Evolutionary conservation across 495 filamentous ascomycete species (phyloP).

Genomic region (Aspergillus haitiensis): DNA sequence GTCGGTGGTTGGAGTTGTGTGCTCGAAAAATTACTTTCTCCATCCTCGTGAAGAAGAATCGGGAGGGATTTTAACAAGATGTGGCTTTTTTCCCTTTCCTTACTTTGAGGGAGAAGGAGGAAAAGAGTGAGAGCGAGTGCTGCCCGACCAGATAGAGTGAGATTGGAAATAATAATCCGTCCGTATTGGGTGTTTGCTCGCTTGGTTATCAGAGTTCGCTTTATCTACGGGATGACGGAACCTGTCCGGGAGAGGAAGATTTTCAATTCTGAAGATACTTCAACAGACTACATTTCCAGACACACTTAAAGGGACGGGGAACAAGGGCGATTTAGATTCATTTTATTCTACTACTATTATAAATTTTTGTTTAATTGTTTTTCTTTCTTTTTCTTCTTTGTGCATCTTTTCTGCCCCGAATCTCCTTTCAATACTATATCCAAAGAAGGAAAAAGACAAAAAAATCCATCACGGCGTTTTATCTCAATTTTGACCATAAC

Average conservation of each 20-base stretch:
- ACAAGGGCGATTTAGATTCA: neutral
- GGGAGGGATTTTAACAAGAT: neutral
- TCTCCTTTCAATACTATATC: too few species aligned
- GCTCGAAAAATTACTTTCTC: constrained; percentile 3
- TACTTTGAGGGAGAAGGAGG: neutral
- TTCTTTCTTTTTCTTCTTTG: neutral
- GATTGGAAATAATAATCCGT: neutral
- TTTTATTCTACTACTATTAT: neutral
- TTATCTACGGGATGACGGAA: neutral
- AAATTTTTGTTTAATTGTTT: neutral
- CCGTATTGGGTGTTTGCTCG: neutral
- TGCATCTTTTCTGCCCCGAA: too few species aligned
- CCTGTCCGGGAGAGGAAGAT: neutral
- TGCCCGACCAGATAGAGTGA: neutral
- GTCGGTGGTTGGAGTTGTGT: constrained; percentile 2
- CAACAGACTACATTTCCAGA: neutral
- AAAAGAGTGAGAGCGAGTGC: neutral
- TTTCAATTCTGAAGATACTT: neutral
- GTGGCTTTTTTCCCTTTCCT: neutral
- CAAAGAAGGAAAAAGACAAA: too few species aligned
- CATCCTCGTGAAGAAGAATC: constrained; percentile 5
- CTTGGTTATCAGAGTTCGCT: neutral
- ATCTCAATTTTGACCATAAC: neutral
- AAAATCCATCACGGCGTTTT: too few species aligned
- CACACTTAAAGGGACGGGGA: neutral